These are phyloP conservation scores for Sicyos baderoa DNA, from an alignment of 306 rosid genomes.

Conservation along the genomic window DNA sequence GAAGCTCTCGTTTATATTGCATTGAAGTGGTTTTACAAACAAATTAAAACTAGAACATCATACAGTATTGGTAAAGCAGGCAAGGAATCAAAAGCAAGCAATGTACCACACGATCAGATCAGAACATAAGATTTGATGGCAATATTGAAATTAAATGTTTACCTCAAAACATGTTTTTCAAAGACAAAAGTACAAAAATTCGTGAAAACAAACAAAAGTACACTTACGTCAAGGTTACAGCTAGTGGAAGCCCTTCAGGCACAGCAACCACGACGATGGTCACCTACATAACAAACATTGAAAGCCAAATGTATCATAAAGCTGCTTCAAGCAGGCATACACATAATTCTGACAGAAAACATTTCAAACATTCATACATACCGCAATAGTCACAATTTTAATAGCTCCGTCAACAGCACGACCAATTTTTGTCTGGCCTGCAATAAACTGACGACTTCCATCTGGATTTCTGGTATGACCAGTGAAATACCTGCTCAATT, in stretches of 20 bases:
- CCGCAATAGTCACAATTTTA: conserved; percentile 88
- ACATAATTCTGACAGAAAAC: background rate
- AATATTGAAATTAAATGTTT: background rate
- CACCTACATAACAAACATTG: conserved; percentile 39
- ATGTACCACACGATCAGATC: background rate
- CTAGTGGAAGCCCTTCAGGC: conserved; percentile 93
- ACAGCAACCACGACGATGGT: conserved; percentile 95
- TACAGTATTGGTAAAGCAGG: background rate
- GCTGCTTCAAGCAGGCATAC: background rate
- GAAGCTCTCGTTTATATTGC: background rate
- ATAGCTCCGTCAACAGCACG: conserved; percentile 79
- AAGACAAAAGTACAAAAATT: background rate
- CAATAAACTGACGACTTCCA: conserved; percentile 43
- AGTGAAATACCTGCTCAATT: conserved; percentile 61
- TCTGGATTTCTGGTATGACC: conserved; percentile 52
- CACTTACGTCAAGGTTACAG: conserved; percentile 88
- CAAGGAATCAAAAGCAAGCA: background rate
- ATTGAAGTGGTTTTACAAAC: background rate
- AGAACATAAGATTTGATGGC: background rate
- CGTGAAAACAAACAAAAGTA: background rate
- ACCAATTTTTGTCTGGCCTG: conserved; percentile 61
- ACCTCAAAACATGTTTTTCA: background rate
- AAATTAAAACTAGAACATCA: background rate
- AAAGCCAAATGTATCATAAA: conserved; percentile 4
- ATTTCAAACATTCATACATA: conserved; percentile 26